Evolutionary conservation across 768 basidiomycete species (phyloP).

Genomic region (Tulasnella sp.): DNA sequence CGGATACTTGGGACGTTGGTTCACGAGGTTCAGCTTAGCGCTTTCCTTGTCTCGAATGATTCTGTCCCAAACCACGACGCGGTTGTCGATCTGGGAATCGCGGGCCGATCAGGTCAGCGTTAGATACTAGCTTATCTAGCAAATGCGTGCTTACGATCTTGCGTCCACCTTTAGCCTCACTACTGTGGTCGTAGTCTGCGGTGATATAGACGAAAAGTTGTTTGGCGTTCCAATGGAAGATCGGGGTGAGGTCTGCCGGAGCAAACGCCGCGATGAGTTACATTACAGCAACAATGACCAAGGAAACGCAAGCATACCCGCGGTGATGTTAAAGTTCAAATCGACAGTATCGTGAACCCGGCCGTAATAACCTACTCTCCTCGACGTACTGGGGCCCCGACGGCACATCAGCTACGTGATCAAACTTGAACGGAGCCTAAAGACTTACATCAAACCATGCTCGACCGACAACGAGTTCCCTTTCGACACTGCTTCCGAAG

Average conservation of each 20-base stretch:
- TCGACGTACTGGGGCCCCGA: background rate
- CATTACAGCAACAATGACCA: background rate
- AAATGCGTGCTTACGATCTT: background rate
- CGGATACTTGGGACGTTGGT: conserved; percentile 76
- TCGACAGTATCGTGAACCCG: conserved; percentile 33
- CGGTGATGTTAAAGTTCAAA: conserved; percentile 36
- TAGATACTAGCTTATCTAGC: background rate
- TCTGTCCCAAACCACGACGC: conserved; percentile 90
- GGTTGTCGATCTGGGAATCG: conserved; percentile 61
- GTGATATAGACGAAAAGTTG: conserved; percentile 86
- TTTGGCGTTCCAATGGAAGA: conserved; percentile 98
- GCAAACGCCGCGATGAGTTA: conserved; percentile 22
- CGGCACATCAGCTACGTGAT: background rate
- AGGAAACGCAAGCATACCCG: conserved; percentile 37
- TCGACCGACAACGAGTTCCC: conserved; percentile 11
- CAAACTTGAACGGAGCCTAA: background rate
- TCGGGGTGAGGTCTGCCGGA: conserved; percentile 69
- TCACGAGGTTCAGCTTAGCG: conserved; percentile 60
- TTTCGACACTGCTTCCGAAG: conserved; percentile 42
- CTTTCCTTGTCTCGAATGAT: conserved; percentile 82
- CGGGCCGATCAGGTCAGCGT: background rate
- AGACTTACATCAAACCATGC: conserved; percentile 26
- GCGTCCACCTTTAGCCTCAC: background rate
- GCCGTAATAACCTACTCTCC: conserved; percentile 23
- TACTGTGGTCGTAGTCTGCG: conserved; percentile 69